Conservation (phyloP, 2,329 filamentous ascomycete genomes). For the Hypoxylon sp. region DNA sequence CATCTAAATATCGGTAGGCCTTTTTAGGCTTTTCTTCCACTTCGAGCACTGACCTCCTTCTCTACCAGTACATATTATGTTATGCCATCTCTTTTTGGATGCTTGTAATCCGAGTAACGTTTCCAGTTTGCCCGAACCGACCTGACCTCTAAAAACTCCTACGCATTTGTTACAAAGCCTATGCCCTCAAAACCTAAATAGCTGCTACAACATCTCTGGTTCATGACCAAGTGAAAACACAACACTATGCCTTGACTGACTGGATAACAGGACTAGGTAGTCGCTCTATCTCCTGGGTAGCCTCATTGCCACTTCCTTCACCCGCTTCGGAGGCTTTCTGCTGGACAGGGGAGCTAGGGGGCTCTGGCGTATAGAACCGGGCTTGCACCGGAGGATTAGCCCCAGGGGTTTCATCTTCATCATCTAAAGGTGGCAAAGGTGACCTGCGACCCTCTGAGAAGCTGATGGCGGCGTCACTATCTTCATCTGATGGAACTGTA, state of each 20-base stretch:
- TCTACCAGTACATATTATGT: conserved; percentile 43
- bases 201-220: conserved; percentile 19
- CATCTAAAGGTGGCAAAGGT: conserved; percentile 66
- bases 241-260: conserved; percentile 53
- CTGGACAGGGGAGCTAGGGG: conserved; percentile 55
- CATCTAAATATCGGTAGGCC: conserved; percentile 20
- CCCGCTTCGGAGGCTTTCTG: conserved; percentile 42
- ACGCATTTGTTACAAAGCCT: conserved; percentile 34
- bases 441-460: conserved; percentile 72
- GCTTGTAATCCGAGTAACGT: conserved; percentile 32
- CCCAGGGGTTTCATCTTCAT: conserved; percentile 46
- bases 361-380: conserved; percentile 61
- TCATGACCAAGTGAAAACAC: conserved; percentile 12
- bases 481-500: conserved; percentile 68
- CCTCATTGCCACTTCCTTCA: conserved; percentile 45
- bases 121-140: conserved; percentile 28
- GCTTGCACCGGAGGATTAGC: conserved; percentile 50
- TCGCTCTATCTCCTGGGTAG: conserved; percentile 45
- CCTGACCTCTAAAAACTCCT: conserved; percentile 40
- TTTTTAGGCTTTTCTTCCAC: conserved; percentile 20
- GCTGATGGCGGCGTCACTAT: conserved; percentile 73
- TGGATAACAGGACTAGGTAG: conserved; percentile 56
- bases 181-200: conserved; percentile 27
- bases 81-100: conserved; percentile 32
- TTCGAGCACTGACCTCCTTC: conserved; percentile 26